phyloP scores from a whole-genome alignment of 139 green algal species.

The Coccomyxa sp. region DNA sequence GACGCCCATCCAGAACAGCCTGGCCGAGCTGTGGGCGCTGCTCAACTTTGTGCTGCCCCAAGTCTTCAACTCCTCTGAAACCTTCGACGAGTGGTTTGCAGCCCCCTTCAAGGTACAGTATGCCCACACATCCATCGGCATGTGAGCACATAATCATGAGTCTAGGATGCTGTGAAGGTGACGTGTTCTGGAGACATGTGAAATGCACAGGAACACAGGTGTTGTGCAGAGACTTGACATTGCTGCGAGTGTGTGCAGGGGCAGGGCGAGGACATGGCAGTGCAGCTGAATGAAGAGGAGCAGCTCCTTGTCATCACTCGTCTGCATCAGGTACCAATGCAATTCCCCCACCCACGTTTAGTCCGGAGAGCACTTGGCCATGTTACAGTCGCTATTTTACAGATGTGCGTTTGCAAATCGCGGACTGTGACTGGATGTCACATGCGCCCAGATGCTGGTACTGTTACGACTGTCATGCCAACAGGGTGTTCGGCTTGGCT shows the following conservation, averaged over 20 bases:
- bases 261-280: conserved; percentile 14
- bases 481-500: not conserved
- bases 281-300: conserved; percentile 47
- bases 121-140: not conserved
- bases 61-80: conserved; percentile 51
- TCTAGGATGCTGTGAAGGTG: not conserved
- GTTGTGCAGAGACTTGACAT: not conserved
- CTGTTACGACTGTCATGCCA: not conserved
- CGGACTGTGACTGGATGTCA: not conserved
- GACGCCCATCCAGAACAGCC: conserved; percentile 74
- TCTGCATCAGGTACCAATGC: conserved; percentile 42
- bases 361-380: too few species aligned
- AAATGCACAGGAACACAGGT: too few species aligned
- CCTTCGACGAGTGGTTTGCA: conserved; percentile 64
- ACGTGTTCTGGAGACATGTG: too few species aligned
- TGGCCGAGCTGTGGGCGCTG: conserved; percentile 53
- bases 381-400: too few species aligned
- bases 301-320: conserved; percentile 60
- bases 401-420: too few species aligned
- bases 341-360: too few species aligned
- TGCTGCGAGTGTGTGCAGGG: not conserved
- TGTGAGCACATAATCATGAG: not conserved
- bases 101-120: conserved; percentile 41
- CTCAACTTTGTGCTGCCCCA: conserved; percentile 59
- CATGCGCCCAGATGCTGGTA: too few species aligned